phyloP scores from a whole-genome alignment of 2,329 filamentous ascomycete species.

The Alternaria arbusti region DNA sequence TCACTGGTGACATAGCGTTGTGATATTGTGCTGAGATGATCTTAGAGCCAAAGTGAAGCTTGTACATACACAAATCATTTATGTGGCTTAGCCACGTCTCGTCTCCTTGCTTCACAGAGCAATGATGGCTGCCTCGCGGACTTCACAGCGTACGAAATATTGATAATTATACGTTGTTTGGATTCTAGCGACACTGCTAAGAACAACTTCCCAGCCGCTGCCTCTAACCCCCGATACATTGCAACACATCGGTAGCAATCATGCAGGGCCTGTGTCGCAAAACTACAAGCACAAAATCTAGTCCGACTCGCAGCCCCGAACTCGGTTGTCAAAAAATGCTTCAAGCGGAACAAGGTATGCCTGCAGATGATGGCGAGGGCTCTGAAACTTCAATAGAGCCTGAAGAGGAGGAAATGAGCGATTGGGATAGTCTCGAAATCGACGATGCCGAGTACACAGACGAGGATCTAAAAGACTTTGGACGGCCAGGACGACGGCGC shows the following conservation, averaged over 20 bases:
- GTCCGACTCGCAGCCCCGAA: background rate
- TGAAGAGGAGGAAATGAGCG: background rate
- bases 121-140: background rate
- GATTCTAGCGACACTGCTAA: background rate
- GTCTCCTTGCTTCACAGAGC: background rate
- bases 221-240: background rate
- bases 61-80: background rate
- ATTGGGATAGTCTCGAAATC: background rate
- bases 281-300: too few relatives aligned
- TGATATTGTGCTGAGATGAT: accelerated
- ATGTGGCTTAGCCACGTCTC: background rate
- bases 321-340: too few relatives aligned
- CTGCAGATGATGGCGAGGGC: background rate
- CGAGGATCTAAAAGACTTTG: background rate
- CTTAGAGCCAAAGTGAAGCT: background rate
- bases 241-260: background rate
- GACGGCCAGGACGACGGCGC: background rate
- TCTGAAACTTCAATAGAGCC: background rate
- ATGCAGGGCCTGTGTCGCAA: background rate
- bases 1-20: background rate
- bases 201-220: background rate
- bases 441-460: background rate
- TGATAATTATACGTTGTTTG: background rate
- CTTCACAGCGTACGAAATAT: background rate
- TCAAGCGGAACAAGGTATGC: background rate